Base-by-base conservation (phyloP, 371 early-diverging fungal genomes). In the Syncephalastrum contaminatum region DNA sequence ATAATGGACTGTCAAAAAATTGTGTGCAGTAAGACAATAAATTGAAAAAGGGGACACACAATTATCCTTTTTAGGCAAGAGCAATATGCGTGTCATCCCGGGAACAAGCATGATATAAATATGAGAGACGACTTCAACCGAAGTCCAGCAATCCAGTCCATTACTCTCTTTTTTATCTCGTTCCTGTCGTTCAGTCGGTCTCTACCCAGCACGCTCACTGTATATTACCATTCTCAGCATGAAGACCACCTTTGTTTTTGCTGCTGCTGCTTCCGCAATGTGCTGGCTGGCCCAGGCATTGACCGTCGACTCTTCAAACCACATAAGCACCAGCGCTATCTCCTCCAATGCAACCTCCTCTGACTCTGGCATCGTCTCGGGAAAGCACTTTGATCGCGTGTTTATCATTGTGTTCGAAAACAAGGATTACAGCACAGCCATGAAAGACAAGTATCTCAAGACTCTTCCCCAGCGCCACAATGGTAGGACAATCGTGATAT, bases 371-470 rank as follows among this genome's bases (percentile, higher is more conserved):
- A 40, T 63, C 24, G 58, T 67, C 15, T 53, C 56, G 1, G 74
- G 74, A 15, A 60, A 62, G 47, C 54, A 62, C 42, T 83, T 77
- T 48, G 80, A 80, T 50, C 62, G 75, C 3, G 59, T 81, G 7
- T 70, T 82, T 4, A 72, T 70, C 18, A 68, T 84, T 25, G 59
- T 79, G 15, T 63, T 84, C 44, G 84, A 84, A 44, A 84, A 84
- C 53, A 56, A 64, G 15, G 66, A 75, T 53, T 81, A 72, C 53
- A 50, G 36, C 18, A 65, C 62, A 18, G 82, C 66, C 15, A 54
- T 64, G 22, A 54, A 63, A 12, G 59, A 80, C 48, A 65, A 73
- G 3, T 80, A 73, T 43, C 51, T 80, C 4, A 43, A 63, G 3
- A 48, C 53, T 3, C 53, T 73, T 16, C 57, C 65, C 4, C 19